A percentile compares a stretch with the other conserved stretches of the same genome.
phyloP scores from a whole-genome alignment of 129 eudicot species.

The Centrapalus pauciflorus region DNA sequence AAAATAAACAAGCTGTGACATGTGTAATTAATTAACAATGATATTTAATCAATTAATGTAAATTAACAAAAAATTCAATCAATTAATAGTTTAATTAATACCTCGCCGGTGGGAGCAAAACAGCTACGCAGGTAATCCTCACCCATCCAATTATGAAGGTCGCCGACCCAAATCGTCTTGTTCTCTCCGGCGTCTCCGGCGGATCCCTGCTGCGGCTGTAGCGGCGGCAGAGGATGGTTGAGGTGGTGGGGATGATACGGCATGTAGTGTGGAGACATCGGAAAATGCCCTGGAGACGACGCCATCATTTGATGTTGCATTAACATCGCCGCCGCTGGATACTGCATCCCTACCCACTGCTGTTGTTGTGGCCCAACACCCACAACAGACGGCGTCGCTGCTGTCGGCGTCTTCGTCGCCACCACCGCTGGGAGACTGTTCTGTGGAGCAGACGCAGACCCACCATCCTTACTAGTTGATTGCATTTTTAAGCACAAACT shows the following conservation, averaged over 20 bases:
- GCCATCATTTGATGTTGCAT: constrained; percentile 91
- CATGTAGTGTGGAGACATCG: constrained; percentile 64
- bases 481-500: constrained; percentile 30
- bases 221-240: constrained; percentile 35
- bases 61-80: not conserved
- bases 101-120: constrained; percentile 84
- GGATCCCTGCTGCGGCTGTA: constrained; percentile 42
- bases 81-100: constrained; percentile 9
- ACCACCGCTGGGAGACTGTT: constrained; percentile 1
- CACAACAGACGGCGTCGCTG: constrained; percentile 12
- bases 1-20: not conserved
- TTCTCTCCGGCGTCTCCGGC: constrained; percentile 51
- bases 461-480: constrained; percentile 34
- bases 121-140: constrained; percentile 85
- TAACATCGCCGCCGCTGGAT: constrained; percentile 78
- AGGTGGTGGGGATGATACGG: constrained; percentile 66
- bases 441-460: constrained; percentile 37
- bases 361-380: constrained; percentile 38
- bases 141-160: constrained; percentile 88
- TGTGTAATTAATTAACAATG: not conserved
- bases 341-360: constrained; percentile 85
- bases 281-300: constrained; percentile 62
- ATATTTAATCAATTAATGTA: not conserved
- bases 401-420: constrained; percentile 6
- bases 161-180: constrained; percentile 90